These are phyloP conservation scores for Aspergillus novoparasiticus DNA, from an alignment of 2,329 filamentous ascomycete species.

Conservation along the genomic window DNA sequence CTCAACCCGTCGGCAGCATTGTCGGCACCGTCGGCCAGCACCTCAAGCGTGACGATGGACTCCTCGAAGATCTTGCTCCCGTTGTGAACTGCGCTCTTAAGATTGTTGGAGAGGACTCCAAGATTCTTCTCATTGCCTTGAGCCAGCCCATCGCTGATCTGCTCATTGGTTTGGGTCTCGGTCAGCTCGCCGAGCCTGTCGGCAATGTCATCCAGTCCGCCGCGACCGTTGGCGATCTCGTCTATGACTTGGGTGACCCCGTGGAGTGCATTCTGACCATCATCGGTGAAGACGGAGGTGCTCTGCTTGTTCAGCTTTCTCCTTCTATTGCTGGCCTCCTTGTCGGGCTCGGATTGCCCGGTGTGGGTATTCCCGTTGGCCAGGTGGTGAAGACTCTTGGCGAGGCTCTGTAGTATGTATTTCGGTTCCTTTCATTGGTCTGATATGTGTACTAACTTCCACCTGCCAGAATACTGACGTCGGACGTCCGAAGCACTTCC, in stretches of 20 bases:
- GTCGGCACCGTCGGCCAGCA: conserved; percentile 18
- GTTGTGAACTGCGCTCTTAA: conserved; percentile 14
- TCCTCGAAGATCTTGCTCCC: conserved; percentile 15
- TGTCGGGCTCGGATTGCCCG: conserved; percentile 23
- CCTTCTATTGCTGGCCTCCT: conserved; percentile 24
- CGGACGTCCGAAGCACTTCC: neutral
- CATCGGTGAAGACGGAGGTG: conserved; percentile 21
- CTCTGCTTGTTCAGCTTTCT: conserved; percentile 27
- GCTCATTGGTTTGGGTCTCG: conserved; percentile 21
- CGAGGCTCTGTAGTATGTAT: conserved; percentile 18
- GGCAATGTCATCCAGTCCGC: conserved; percentile 23
- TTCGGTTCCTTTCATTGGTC: neutral
- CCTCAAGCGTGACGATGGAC: conserved; percentile 13
- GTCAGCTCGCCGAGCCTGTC: conserved; percentile 16
- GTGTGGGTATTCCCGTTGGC: conserved; percentile 29
- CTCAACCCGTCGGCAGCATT: conserved; percentile 6
- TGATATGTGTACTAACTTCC: too few species aligned
- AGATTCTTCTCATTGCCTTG: conserved; percentile 25
- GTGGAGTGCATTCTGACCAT: conserved; percentile 28
- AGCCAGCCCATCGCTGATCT: conserved; percentile 20
- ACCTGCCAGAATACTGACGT: neutral
- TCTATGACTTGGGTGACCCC: conserved; percentile 21
- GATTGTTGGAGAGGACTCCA: conserved; percentile 12
- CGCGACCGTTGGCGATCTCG: conserved; percentile 20
- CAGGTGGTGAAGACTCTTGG: conserved; percentile 26